Percentiles rank a stretch among this genome's conserved stretches.
phyloP scores from a whole-genome alignment of 768 basidiomycete species.

The Solioccasus polychromus region DNA sequence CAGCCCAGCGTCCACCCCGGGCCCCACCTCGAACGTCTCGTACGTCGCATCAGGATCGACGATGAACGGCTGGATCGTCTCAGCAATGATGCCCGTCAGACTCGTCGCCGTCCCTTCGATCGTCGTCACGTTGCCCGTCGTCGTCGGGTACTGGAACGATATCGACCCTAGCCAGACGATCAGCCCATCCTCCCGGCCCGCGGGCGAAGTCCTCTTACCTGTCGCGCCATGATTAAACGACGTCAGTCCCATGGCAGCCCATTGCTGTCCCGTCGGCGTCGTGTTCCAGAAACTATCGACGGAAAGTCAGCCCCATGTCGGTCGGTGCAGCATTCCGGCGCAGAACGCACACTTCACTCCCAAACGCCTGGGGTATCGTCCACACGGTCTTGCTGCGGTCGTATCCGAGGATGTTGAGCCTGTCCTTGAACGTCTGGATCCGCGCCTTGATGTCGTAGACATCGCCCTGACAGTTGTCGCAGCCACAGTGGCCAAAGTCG shows the following conservation, averaged over 20 bases:
- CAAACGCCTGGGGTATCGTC: constrained; percentile 78
- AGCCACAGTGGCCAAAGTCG: constrained; percentile 75
- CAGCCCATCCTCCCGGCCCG: background rate
- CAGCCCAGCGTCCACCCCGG: constrained; percentile 24
- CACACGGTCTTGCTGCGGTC: constrained; percentile 66
- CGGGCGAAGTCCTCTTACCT: constrained; percentile 4
- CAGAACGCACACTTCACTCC: constrained; percentile 42
- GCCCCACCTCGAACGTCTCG: constrained; percentile 4
- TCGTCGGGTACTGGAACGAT: constrained; percentile 28
- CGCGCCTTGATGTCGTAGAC: constrained; percentile 64
- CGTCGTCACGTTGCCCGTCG: constrained; percentile 17
- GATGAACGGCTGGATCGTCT: constrained; percentile 22
- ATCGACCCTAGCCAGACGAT: constrained; percentile 21
- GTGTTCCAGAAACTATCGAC: constrained; percentile 29
- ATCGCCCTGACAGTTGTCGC: constrained; percentile 59
- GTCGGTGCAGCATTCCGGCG: too few species aligned
- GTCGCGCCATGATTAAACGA: constrained; percentile 28
- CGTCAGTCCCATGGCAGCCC: constrained; percentile 22
- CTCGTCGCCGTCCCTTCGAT: constrained; percentile 20
- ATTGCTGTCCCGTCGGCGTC: constrained; percentile 28
- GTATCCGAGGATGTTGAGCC: constrained; percentile 61
- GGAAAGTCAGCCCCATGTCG: too few species aligned
- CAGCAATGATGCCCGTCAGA: constrained; percentile 2
- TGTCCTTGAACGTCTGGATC: constrained; percentile 61
- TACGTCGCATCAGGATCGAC: constrained; percentile 7